A percentile compares a stretch with the other conserved stretches of the same genome.
phyloP scores from a whole-genome alignment of 2,329 filamentous ascomycete species.

The Boeremia lycopersici region DNA sequence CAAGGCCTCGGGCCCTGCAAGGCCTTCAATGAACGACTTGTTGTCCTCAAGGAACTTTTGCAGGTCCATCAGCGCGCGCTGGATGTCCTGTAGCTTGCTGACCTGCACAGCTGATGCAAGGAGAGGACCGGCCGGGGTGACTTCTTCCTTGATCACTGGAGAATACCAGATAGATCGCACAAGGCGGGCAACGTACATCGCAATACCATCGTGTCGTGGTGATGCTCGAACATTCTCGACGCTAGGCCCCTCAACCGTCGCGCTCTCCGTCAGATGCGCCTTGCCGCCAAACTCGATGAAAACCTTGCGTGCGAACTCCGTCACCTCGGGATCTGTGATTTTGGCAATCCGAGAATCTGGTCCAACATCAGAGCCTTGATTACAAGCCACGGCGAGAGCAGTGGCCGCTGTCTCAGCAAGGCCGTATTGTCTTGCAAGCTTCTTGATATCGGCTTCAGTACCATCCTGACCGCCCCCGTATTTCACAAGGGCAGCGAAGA shows the following conservation, averaged over 20 bases:
- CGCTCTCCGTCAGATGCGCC: constrained; percentile 81
- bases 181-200: constrained; percentile 85
- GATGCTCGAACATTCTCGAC: constrained; percentile 87
- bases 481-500: constrained; percentile 83
- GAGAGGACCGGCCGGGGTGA: constrained; percentile 63
- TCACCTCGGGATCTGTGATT: constrained; percentile 80
- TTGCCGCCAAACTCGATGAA: constrained; percentile 95
- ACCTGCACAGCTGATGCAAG: constrained; percentile 71
- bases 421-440: constrained; percentile 85
- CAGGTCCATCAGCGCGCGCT: constrained; percentile 79
- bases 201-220: constrained; percentile 85
- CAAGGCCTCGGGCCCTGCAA: constrained; percentile 89
- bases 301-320: constrained; percentile 81
- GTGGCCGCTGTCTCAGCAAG: constrained; percentile 88
- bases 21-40: constrained; percentile 86
- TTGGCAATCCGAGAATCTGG: constrained; percentile 71
- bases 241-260: constrained; percentile 64
- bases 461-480: constrained; percentile 76
- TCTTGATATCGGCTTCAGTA: constrained; percentile 79
- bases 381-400: constrained; percentile 91
- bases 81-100: constrained; percentile 74
- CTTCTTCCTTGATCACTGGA: constrained; percentile 67
- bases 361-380: constrained; percentile 84
- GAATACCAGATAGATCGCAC: constrained; percentile 87
- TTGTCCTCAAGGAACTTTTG: constrained; percentile 86